Conservation (phyloP, 2,329 filamentous ascomycete genomes). For the Epichloe aotearoae region DNA sequence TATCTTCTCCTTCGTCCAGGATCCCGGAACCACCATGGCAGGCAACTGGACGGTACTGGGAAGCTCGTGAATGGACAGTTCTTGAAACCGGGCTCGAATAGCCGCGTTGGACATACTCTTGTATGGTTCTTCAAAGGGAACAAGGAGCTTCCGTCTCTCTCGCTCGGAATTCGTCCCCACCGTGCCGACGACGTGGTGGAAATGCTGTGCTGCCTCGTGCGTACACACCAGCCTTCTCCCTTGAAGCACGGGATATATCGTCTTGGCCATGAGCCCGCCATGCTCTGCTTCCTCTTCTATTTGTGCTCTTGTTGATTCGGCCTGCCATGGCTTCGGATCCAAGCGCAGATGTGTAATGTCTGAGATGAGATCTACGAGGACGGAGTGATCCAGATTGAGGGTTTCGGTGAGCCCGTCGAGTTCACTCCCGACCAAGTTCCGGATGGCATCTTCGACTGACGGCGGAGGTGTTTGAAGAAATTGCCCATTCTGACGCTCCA, state of each 20-base stretch:
- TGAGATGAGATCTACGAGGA: slow-evolving; percentile 27
- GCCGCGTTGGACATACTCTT: slow-evolving; percentile 5
- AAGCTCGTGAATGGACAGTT: slow-evolving; percentile 19
- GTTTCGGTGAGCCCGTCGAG: slow-evolving; percentile 20
- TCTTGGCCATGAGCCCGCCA: slow-evolving; percentile 20
- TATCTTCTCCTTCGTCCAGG: slow-evolving; percentile 17
- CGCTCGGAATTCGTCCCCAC: slow-evolving; percentile 25
- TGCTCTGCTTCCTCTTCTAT: slow-evolving; percentile 22
- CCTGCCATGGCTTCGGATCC: slow-evolving; percentile 21
- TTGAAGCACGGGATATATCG: slow-evolving; percentile 22
- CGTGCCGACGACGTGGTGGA: slow-evolving; percentile 22
- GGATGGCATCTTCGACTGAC: slow-evolving; percentile 14
- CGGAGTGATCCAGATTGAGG: slow-evolving; percentile 28
- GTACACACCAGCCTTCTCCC: slow-evolving; percentile 24
- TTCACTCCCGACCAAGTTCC: slow-evolving; percentile 19
- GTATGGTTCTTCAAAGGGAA: slow-evolving; percentile 14
- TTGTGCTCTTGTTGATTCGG: slow-evolving; percentile 17
- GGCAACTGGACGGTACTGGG: slow-evolving; percentile 22
- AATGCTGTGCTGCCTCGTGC: slow-evolving; percentile 24
- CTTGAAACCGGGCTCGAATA: slow-evolving; percentile 16
- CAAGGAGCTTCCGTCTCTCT: slow-evolving; percentile 21
- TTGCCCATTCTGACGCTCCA: slow-evolving; percentile 17
- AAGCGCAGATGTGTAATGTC: slow-evolving; percentile 25
- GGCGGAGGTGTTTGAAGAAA: slow-evolving; percentile 15
- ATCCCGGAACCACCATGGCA: slow-evolving; percentile 16